Evolutionary conservation across 805 yeast species (phyloP), one percentile per base, ranked within the genome.

Genomic region (Candida nitratophila): DNA sequence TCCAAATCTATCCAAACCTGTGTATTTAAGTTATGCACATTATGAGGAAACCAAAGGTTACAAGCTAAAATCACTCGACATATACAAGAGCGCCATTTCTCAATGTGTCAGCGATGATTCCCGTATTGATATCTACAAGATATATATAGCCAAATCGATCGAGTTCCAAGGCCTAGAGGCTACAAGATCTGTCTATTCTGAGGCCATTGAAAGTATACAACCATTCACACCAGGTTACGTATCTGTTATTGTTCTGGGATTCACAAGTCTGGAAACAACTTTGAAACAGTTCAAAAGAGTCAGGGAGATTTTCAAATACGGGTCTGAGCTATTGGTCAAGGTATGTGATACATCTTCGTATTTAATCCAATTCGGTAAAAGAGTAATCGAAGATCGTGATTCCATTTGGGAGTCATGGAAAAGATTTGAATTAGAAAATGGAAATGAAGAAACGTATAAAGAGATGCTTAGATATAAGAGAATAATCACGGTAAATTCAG

Each of bases 351-450:
- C 35, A 3, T 5, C 24, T 4, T 54, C 62, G 20, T 15, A 31
- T 16, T 8, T 35, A 5, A 41, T 71, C 68, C 11, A 44, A 56
- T 20, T 14, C 29, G 36, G 44, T 22, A 33, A 50, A 17, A 35
- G 44, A 22, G 36, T 38, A 22, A 16, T 15, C 7, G 31, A 35
- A 12, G 56, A 54, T 34, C 50, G 57, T 24, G 59, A 45, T 7
- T 32, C 43, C 1, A 56, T 79, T 29, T 88, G 96, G 95, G 64
- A 63, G 1, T 60, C 62, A 26, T 90, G 96, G 95, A 81, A 81
- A 43, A 57, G 66, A 11, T 87, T 89, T 59, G 98, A 90, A 57
- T 58, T 85, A 30, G 69, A 74, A 14, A 51, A 76, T 58, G 98
- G 98, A 4, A 65, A 74, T 46, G 93, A 85, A 54, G 71, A 70